These are phyloP conservation scores for Jaltomata sinuosa DNA, from an alignment of 257 asterid genomes.

Conservation along the genomic window DNA sequence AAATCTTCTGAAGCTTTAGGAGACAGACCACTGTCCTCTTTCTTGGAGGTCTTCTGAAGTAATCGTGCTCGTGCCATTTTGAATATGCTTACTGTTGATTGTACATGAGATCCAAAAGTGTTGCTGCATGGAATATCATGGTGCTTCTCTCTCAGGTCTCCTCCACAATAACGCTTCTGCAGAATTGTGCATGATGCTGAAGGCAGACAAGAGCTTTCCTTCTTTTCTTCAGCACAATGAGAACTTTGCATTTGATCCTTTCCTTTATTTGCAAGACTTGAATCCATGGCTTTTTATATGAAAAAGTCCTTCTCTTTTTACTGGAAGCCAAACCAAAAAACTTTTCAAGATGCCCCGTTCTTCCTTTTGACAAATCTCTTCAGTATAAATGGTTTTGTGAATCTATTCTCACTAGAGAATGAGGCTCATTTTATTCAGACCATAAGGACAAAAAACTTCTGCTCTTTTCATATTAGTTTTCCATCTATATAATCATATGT, in stretches of 20 bases:
- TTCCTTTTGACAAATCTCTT: background rate
- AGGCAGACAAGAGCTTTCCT: conserved; percentile 2
- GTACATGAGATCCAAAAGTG: background rate
- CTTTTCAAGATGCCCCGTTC: background rate
- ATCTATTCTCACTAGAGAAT: background rate
- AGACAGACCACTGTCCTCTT: background rate
- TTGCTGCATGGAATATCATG: background rate
- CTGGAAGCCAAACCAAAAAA: background rate
- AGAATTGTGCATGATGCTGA: conserved; percentile 6
- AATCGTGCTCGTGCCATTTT: conserved; percentile 13
- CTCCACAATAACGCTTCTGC: background rate
- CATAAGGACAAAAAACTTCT: background rate
- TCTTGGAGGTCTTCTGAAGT: background rate
- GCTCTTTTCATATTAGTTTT: background rate
- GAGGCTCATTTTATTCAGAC: background rate
- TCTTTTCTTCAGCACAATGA: background rate
- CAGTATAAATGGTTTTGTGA: background rate
- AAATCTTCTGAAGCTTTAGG: conserved; percentile 7
- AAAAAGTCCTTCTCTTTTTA: background rate
- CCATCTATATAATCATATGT: background rate
- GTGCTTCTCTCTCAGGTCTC: background rate
- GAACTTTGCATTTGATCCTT: background rate
- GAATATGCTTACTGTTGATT: conserved; percentile 14
- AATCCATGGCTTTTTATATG: background rate
- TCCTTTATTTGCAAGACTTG: background rate